A percentile compares a stretch with the other conserved stretches of the same genome.
Conservation (phyloP, 306 rosid species). For the Inga oerstediana region DNA sequence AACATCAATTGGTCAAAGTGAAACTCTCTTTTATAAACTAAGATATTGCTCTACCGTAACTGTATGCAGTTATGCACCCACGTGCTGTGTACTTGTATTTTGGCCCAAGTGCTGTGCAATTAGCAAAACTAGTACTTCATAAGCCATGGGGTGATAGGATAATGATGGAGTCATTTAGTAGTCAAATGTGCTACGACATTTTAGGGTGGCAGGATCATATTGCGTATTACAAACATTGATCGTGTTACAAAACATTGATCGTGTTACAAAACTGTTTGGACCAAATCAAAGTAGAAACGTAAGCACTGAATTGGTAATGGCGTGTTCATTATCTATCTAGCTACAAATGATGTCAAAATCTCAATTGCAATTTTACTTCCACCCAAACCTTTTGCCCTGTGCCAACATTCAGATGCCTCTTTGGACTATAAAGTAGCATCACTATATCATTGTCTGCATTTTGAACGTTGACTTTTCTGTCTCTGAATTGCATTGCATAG, state of each 20-base stretch:
- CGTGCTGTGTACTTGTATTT: no score
- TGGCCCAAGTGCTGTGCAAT: background rate
- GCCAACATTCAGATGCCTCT: slow-evolving; percentile 8
- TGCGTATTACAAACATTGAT: no score
- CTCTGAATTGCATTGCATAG: slow-evolving; percentile 74
- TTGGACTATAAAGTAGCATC: slow-evolving; percentile 3
- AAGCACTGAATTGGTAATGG: background rate
- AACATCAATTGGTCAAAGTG: background rate
- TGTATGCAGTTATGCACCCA: background rate
- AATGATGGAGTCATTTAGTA: background rate
- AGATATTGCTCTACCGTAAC: background rate
- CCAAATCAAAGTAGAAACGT: slow-evolving; percentile 21
- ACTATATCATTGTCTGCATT: slow-evolving; percentile 23
- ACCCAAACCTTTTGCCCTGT: background rate
- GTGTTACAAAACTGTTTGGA: background rate
- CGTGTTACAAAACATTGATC: background rate
- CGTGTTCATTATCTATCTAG: background rate
- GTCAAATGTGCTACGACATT: background rate
- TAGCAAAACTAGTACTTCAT: background rate
- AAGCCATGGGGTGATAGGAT: background rate
- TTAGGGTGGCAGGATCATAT: background rate
- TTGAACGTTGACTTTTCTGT: slow-evolving; percentile 41
- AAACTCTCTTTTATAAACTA: no score
- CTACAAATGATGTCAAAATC: background rate
- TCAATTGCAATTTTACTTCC: background rate